Evolutionary conservation across 129 eudicot species (phyloP), one percentile per base, ranked within the genome.

Genomic region (Silybum marianum): DNA sequence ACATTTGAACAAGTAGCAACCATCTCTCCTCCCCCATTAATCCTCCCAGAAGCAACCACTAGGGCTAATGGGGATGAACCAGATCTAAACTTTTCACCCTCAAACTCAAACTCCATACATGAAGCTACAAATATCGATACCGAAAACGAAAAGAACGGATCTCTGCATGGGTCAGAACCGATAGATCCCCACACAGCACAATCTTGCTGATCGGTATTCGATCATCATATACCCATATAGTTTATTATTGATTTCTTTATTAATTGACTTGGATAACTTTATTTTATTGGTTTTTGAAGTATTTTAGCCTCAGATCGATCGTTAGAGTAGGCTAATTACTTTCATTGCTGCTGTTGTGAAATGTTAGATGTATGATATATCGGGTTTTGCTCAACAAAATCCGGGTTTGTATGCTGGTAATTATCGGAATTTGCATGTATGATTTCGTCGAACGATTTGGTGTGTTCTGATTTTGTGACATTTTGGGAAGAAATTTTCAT

Each of bases 31-130:
- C 69, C 80, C 44, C 75, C 6, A 32, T 81, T 81, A 21, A 36
- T 83, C 22, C 77, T 71, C 21, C 71, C 63, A 26, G 83, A 81
- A 72, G 67, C 71, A 73, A 60, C 38, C 10, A 16, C 36, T 2
- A 69, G 60, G 26, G 79, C 44, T 68, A 54, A 80, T 72, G 72
- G 76, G 13, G 83, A 48, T 18, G 76, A 76, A 65, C 74, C 69
- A 7, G 82, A 77, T 62, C 72, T 81, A 16, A 81, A 80, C 65
- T 77, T 85, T 65, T 51, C 79, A 11, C 82, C 76, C 34, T 78
- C 85, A 10, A 73, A 32, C 34, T 78, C 85, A 10, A 73, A 32
- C 42, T 76, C 81, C 13, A 39, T 34, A 40, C 76, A 38, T 21
- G 63, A 32, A 22, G 66, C 23, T 58, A 58, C 66, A 23, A 30